These are phyloP conservation scores for Stellera chamaejasme DNA, from an alignment of 345 rosid species.

Conservation along the genomic window DNA sequence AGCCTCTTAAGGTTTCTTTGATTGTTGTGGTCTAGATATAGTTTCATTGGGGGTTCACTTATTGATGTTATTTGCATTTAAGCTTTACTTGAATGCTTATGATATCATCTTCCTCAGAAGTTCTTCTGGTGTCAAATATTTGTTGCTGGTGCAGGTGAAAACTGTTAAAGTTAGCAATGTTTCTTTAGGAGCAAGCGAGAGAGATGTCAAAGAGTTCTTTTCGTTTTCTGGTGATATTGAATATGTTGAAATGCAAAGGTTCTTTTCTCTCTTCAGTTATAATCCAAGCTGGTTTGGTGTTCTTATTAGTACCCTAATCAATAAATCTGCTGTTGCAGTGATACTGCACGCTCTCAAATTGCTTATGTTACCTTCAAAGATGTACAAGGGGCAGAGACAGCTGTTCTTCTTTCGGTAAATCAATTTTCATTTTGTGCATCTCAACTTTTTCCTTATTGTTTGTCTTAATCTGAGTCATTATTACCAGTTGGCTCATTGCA, in stretches of 20 bases:
- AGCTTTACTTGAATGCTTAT: too few relatives aligned
- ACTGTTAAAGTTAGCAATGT: slow-evolving; percentile 58
- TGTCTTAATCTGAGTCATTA: too few relatives aligned
- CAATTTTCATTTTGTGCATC: not conserved
- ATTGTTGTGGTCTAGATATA: too few relatives aligned
- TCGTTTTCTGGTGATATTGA: slow-evolving; percentile 76
- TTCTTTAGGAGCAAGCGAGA: slow-evolving; percentile 62
- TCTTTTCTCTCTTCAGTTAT: slow-evolving; percentile 9
- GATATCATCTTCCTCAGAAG: too few relatives aligned
- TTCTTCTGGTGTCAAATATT: not conserved
- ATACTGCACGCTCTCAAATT: slow-evolving; percentile 47
- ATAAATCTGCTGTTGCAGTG: slow-evolving; percentile 35
- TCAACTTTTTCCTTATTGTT: not conserved
- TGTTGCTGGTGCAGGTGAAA: slow-evolving; percentile 31
- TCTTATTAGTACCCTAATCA: slow-evolving; percentile 8
- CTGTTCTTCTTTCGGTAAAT: slow-evolving; percentile 80
- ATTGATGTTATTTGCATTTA: too few relatives aligned
- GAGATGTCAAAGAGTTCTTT: slow-evolving; percentile 71
- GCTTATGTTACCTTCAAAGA: slow-evolving; percentile 88
- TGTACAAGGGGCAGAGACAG: slow-evolving; percentile 84
- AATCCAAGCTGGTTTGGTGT: not conserved
- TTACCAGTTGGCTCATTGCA: not conserved
- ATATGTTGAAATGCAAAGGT: slow-evolving; percentile 69
- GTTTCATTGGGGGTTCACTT: too few relatives aligned
- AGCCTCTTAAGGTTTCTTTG: too few relatives aligned